Base-by-base conservation (phyloP, 352 stramenopile genomes). In the Hyaloperonospora brassicae region DNA sequence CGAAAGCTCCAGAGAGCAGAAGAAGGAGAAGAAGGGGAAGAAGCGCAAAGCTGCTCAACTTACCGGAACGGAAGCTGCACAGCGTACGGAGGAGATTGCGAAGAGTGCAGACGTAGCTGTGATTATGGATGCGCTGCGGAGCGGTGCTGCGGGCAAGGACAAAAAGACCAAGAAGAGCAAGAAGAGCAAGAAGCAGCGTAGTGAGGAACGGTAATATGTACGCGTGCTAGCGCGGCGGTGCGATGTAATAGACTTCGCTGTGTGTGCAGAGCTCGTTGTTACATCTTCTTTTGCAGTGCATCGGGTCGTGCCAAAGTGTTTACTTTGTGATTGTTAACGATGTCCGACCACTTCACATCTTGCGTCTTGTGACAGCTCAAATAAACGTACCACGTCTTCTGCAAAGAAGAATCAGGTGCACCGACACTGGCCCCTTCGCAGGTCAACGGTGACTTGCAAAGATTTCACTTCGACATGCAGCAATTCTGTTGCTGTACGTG, bases 51-150 rank as follows among this genome's bases (percentile, higher is more conserved):
- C 50, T 22, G 21, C 30, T 51, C 43, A 54, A n/a, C 17, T 53
- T n/a, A 50, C 57, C 0, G 58, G 59, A 17, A 64, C 69, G 42
- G 55, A 72, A 39, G 54, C 62, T 27, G 58, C 76, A 50, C 50
- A 70, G 45, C 52, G 49, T 14, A 65, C 68, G 40, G 62, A 73
- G 30, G 55, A 65, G 17, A 64, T 61, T 36, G 67, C 62, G 22
- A 68, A 62, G 0, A 77, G 61, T 60, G 72, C 73, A 7, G 79
- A 89, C 45, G 68, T 89, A n/a, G 50, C 68, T 14, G 71, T 68
- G 42, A 89, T 89, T 58, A 79, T 89, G 73, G 74, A 79, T 47
- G 76, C 66, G 21, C 64, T 89, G 46, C 73, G 74, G n/a, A 61
- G 54, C 45, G 59, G 68, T 0, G 50, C 47, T 38, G 58, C 54